phyloP scores from a whole-genome alignment of 192 early-diverging fungal species.

The Coemansia sp. region DNA sequence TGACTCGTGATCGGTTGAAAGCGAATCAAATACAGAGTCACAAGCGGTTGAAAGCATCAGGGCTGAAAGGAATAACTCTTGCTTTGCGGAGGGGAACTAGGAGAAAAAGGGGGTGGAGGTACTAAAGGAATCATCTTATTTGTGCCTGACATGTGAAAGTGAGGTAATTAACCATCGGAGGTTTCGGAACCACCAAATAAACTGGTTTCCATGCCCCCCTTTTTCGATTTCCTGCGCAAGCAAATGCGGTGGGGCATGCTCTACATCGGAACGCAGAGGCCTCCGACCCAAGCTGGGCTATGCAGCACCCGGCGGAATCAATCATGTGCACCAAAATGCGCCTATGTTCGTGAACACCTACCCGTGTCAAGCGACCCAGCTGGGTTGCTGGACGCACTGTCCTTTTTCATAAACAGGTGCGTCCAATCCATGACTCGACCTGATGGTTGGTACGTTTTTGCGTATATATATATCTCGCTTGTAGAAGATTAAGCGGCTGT shows the following conservation, averaged over 20 bases:
- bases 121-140: neutral
- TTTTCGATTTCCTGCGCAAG: neutral
- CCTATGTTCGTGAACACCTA: slow-evolving; percentile 11
- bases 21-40: too few relatives aligned
- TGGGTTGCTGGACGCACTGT: slow-evolving; percentile 12
- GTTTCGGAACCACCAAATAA: neutral
- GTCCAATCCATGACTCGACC: slow-evolving; percentile 41
- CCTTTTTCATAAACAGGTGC: slow-evolving; percentile 39
- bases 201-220: neutral
- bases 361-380: slow-evolving; percentile 35
- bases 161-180: slow-evolving; percentile 2
- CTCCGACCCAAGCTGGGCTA: too few relatives aligned
- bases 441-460: neutral
- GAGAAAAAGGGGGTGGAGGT: neutral
- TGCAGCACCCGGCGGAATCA: neutral
- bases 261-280: too few relatives aligned
- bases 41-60: too few relatives aligned
- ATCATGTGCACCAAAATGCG: neutral
- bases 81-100: neutral
- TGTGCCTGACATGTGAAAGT: too few relatives aligned
- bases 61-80: too few relatives aligned
- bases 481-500: too few relatives aligned
- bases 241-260: too few relatives aligned
- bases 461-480: neutral
- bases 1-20: too few relatives aligned